Evolutionary conservation across 1,139 yeast species (phyloP), one percentile per base, ranked within the genome.

Genomic region (Torulaspora pretoriensis): DNA sequence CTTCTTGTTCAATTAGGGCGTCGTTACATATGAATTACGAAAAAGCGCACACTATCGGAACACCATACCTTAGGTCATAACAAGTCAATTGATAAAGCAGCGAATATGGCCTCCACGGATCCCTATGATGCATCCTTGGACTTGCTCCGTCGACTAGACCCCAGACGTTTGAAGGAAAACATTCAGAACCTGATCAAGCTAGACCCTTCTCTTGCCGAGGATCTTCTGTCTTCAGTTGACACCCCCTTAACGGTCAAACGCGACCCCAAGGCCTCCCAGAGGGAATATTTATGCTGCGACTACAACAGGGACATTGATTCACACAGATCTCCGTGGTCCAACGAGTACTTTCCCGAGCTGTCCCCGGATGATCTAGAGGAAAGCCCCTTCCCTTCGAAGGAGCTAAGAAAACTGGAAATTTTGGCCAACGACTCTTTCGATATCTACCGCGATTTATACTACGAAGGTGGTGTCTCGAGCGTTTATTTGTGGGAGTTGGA

Each of bases 301-400:
- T 92, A 90, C 65, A 92, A 92, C 66, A 75, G 98, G 53, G 98
- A 92, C 60, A 92, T 95, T 5, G 97, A 92, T 65, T 82, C 92
- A 26, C 86, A 77, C 68, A 75, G 97, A 56, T 86, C 96, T 0
- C 98, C 98, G 2, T 90, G 94, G 90, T 76, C 89, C 25, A 88
- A 88, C 61, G 73, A 76, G 52, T 92, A 86, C 66, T 80, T 75
- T 52, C 96, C 96, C 0, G 57, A 59, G 7, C 63, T 78, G 16
- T 60, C 68, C n/a, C 68, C 71, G 10, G 83, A 77, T 28, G 89
- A 78, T 30, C 75, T 72, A 34, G 71, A 68, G 34, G 80, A 80
- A 25, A 81, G 85, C 2, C 92, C 95, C 4, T 80, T 72, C 54
- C 97, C 97, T 6, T 75, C 87, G 9, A 69, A 69, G 2, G 69